Base-by-base conservation (phyloP, 768 basidiomycete genomes). In the Russula griseocarnosa region DNA sequence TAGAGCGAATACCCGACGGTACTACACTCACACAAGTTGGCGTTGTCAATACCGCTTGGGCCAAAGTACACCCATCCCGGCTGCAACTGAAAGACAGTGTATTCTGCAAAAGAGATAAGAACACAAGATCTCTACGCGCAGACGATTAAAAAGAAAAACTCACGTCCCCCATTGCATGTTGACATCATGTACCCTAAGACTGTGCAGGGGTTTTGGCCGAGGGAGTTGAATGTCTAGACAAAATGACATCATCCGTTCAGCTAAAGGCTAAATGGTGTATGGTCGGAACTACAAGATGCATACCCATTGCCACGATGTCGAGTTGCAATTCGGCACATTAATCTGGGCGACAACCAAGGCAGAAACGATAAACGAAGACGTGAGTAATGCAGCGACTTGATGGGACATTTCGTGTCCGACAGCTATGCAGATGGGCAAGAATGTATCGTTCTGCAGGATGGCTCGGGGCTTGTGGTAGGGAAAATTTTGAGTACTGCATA, bases 1-100 rank as follows among this genome's bases (percentile, higher is more conserved):
- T n/a, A 9, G 28, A 58, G 56, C 3, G 56, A 57, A 46, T 57
- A 57, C 11, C 18, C n/a, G 24, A 61, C 18, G 18, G 60, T 47
- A 34, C 34, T 61, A 24, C 60, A 61, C 20, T 20, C 2, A 26
- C 60, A 61, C 44, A 18, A 18, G 24, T 26, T 16, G 26, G 18
- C 5, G 9, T 18, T 14, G 14, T 49, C 47, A 49, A 11, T 3
- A 49, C 24, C 47, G 1, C 4, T 6, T 22, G 47, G 47, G 14
- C 47, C 47, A 24, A 4, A 49, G 22, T 49, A 49, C 47, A 14
- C 22, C 9, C 22, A 49, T 26, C 24, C 28, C 18, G 3, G 18
- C 26, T 8, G 7, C 28, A 28, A 28, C 8, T 3, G 30, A 20
- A 7, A n/a, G 3, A n/a, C 3, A 10, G 9, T 32, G 18, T 11